Evolutionary conservation across 331 rosid genomes (phyloP), one percentile per base, ranked within the genome.

Genomic region (Malus hybrid): DNA sequence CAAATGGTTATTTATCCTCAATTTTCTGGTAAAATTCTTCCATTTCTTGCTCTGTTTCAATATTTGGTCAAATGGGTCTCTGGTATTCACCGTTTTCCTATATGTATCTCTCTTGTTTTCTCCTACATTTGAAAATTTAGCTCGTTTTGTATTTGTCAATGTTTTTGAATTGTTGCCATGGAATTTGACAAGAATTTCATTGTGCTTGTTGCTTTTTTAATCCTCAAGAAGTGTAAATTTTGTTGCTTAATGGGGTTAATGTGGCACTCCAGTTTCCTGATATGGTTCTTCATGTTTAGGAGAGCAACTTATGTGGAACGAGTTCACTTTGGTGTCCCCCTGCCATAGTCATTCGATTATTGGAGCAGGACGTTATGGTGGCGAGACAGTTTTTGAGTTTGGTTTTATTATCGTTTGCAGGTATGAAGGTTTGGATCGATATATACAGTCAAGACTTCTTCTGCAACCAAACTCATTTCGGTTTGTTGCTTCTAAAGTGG

Each of bases 391-490:
- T 63, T 63, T 52, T 60, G 6, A 67, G 66, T 60, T 60, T 70
- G 57, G n/a, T 58, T 52, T 72, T 72, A 48, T 56, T 66, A 68
- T 46, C 63, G 71, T 52, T 77, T 80, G 83, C 44, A 93, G 98
- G 98, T 94, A 91, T 64, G 89, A 88, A 84, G 96, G 93, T 58
- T 82, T 94, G 92, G 98, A 94, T 81, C 80, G 82, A 78, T 75
- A 66, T 65, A 88, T 94, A 69, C 85, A 87, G 81, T 50, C 66
- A 48, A 87, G 74, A 55, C 89, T 87, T 33, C 64, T 75, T 71
- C 79, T 90, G 60, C 83, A 72, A 76, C 97, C 93, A 16, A 85
- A 90, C 46, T 87, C 99, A 28, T 82, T 89, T 69, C 87, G 89
- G 74, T 94, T 94, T 66, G 96, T 94, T 72, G 97, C 90, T 34